Base-by-base conservation (phyloP, 345 rosid genomes). In the Brassica napus region DNA sequence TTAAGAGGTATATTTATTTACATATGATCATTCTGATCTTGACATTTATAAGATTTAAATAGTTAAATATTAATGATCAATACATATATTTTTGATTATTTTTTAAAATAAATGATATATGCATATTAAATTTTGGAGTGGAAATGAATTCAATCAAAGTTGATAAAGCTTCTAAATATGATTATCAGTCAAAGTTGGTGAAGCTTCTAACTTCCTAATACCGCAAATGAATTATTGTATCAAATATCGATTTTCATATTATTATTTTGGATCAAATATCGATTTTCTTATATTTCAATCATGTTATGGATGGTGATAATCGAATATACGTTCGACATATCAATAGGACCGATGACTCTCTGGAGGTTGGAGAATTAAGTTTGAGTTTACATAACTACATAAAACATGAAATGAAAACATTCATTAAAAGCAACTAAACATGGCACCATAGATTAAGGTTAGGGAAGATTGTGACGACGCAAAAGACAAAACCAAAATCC, bases 401-500 rank as follows among this genome's bases (percentile, higher is more conserved):
- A 23, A 10, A 35, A 59, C 44, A 54, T 18, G 57, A 49, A 39
- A n/a, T 2, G 10, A 63, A 70, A 63, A 34, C 26, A 64, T 55
- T 39, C 31, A 47, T 11, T 8, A 54, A 59, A 60, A 79, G 70
- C 47, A 32, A 8, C 8, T 79, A 32, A 79, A 59, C 64, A 79
- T 57, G 55, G 78, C 64, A 79, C 68, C 11, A 44, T 49, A 67
- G 73, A 79, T 79, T 74, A 69, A 52, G 71, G 34, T 69, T 74
- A 69, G 82, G 61, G 61, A 54, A 62, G 67, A 79, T 74, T 8
- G 23, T 64, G 71, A 26, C 52, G 66, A 74, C 37, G 55, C 26
- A 69, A 79, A 74, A 54, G 75, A 80, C 79, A 74, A 80, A 80
- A 68, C 26, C 69, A 5, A 68, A 79, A 74, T 54, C 61, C 71